Base-by-base conservation (phyloP, 2,329 filamentous ascomycete genomes). In the Clonostachys chloroleuca region DNA sequence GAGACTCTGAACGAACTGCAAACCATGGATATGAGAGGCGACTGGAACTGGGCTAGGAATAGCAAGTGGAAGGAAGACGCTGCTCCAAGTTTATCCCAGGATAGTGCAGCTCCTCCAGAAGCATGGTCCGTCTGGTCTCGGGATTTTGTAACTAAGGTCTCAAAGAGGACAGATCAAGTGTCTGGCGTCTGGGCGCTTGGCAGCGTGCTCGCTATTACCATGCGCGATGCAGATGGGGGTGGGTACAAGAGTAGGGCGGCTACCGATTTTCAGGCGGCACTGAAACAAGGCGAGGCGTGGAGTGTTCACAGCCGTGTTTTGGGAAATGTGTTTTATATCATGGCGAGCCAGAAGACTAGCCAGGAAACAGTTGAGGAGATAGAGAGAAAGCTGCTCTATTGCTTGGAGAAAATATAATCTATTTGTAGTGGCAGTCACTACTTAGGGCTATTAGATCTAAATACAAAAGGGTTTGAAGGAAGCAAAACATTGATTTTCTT, bases 121-220 rank as follows among this genome's bases (percentile, higher is more conserved):
- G 56, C 60, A 1, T 92, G 87, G 86, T 90, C 86, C 48, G 77
- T 83, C 49, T 94, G 88, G 88, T 80, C 82, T 0, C 72, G 72
- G 2, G 60, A 66, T 0, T 78, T 91, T 30, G 69, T 92, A 2
- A 63, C 68, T 3, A 61, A 68, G 12, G 57, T 92, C 3, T 91
- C 86, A 5, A 67, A 55, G 14, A 57, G 74, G 17, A 71, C 72
- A 3, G 52, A 66, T 1, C 64, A 69, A 0, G 80, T 94, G 0
- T 72, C 80, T 4, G 80, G 84, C 8, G 80, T 86, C 0, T 87
- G 89, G 69, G 85, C 88, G 0, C 67, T 94, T 2, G 89, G 89
- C 0, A 87, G 81, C 3, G 86, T 94, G 1, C 69, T 94, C 12
- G 84, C 86, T 1, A 83, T 95, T 36, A 73, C 71, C 24, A 56